Conservation (phyloP, 2,329 filamentous ascomycete species). For the Endothia cerciana region DNA sequence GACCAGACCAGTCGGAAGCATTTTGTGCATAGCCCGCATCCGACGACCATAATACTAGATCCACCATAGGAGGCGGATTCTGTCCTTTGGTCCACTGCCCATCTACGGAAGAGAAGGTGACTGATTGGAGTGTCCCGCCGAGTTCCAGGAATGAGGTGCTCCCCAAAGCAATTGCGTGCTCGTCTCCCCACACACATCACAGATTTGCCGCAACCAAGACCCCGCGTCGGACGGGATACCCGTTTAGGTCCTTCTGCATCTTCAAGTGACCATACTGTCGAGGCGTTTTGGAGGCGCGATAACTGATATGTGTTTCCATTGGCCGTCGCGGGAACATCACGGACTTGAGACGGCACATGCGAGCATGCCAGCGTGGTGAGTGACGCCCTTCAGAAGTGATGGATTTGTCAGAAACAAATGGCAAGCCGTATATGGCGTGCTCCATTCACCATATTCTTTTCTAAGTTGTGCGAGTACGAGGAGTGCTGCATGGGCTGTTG, state of each 20-base stretch:
- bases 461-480: not conserved
- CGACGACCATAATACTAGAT: slow-evolving; percentile 1
- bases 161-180: slow-evolving; percentile 14
- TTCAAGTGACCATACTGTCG: not conserved
- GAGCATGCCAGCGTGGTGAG: not conserved
- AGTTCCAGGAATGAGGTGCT: slow-evolving; percentile 20
- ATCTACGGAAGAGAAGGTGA: not conserved
- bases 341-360: not conserved
- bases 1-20: not conserved
- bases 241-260: not conserved
- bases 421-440: not conserved
- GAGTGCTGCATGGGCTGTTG: not conserved
- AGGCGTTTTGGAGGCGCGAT: not conserved
- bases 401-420: not conserved
- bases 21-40: not conserved
- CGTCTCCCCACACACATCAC: slow-evolving; percentile 19
- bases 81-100: not conserved
- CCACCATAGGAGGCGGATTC: not conserved
- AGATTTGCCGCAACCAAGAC: not conserved
- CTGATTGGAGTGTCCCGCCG: slow-evolving; percentile 2
- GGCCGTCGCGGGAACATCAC: not conserved
- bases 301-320: slow-evolving; percentile 1
- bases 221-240: slow-evolving; percentile 1
- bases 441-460: too few relatives aligned
- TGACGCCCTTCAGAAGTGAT: not conserved